Evolutionary conservation across 208 protist genomes (phyloP).

Genomic region (Acanthamoeba triangularis): DNA sequence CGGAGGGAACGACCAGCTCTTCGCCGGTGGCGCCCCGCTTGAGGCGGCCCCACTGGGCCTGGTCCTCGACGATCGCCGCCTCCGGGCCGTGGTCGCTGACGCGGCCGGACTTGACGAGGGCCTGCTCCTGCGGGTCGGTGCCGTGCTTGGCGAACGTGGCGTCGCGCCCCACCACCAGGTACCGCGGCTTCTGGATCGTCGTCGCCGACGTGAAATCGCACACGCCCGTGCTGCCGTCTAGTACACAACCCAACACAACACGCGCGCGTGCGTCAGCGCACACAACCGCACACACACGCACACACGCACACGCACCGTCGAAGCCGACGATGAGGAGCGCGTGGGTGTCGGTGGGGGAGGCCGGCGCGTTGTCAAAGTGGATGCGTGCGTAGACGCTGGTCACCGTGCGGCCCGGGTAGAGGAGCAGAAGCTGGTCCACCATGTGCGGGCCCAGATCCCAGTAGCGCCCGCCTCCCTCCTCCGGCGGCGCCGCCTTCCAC

Average conservation of each 20-base stretch:
- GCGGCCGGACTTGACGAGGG: background rate
- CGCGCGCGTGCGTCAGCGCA: background rate
- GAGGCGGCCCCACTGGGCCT: background rate
- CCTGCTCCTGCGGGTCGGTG: constrained; percentile 37
- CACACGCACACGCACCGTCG: background rate
- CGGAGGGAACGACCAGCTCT: background rate
- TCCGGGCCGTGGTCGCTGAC: constrained; percentile 22
- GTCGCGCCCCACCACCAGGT: constrained; percentile 14
- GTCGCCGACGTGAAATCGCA: constrained; percentile 36
- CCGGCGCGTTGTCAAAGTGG: constrained; percentile 34
- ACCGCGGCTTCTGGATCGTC: constrained; percentile 56
- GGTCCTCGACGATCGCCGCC: constrained; percentile 18
- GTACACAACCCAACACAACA: background rate
- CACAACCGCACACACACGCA: background rate
- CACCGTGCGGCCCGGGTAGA: constrained; percentile 19
- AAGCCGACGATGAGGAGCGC: constrained; percentile 62
- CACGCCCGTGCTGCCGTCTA: constrained; percentile 52
- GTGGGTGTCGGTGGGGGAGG: constrained; percentile 22
- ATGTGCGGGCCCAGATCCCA: constrained; percentile 64
- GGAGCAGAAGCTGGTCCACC: constrained; percentile 58
- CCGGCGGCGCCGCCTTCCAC: constrained; percentile 34
- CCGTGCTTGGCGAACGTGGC: constrained; percentile 60
- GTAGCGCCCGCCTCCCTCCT: constrained; percentile 41
- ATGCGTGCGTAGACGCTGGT: constrained; percentile 55
- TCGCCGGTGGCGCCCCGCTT: constrained; percentile 12